Base-by-base conservation (phyloP, 257 asterid species). In the Nicotiana tomentosiformis region DNA sequence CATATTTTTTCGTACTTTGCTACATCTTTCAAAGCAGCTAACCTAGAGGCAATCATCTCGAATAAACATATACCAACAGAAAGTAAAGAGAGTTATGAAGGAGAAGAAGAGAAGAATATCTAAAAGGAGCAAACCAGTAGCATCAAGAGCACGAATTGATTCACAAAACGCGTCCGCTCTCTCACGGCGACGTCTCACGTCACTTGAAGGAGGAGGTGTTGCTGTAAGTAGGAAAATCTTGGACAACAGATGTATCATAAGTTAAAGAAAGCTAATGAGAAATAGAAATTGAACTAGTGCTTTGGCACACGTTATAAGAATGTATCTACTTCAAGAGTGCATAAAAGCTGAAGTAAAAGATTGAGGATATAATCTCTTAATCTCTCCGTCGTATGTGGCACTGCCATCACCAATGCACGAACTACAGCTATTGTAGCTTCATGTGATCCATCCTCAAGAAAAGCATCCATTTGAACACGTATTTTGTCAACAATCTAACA, bases 71-170 rank as follows among this genome's bases (percentile, higher is more conserved):
- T 81, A 58, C 53, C 67, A 65, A 46, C 53, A 33, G 62, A 66
- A 84, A 83, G 65, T 70, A 30, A 57, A 58, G 46, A 58, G 76
- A 20, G 26, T 29, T 33, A 26, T 29, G 53, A 67, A 65, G 72
- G 79, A 62, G 16, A 39, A 37, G 51, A 67, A 58, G 16, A 80
- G 51, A 80, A 83, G 58, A 80, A 79, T 64, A 74, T 58, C 10
- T 23, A 56, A 74, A 46, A 72, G 87, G 78, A 84, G 82, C 87
- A 85, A 80, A 96, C 99, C 99, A 84, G 98, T 90, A 56, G 98
- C 98, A 90, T 96, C 99, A 66, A 96, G 98, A 83, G 99, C 99
- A 78, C 98, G 98, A 76, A 94, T 94, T 83, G 99, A 85, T 93
- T 96, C 99, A 85, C 98, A 96, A 88, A 92, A 93, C 60, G 98